Evolutionary conservation across 2,329 filamentous ascomycete species (phyloP).

Genomic region (Beauveria bassiana): DNA sequence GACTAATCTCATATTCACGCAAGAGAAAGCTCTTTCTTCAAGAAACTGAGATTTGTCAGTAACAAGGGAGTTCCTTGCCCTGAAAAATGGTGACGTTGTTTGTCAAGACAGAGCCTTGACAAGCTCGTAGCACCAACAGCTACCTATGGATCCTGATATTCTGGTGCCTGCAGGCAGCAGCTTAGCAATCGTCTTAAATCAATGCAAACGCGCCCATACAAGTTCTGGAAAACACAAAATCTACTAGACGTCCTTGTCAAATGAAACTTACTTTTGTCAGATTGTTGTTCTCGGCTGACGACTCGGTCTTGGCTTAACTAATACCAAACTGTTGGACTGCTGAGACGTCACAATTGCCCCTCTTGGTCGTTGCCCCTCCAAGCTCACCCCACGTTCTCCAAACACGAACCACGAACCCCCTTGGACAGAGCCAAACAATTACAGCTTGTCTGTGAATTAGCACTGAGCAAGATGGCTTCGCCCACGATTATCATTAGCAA

Average conservation of each 20-base stretch:
- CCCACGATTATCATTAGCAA: constrained; percentile 50
- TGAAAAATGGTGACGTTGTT: no score
- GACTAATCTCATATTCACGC: no score
- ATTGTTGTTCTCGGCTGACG: not conserved
- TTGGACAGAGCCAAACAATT: not conserved
- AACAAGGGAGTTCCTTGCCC: no score
- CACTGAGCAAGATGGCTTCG: constrained; percentile 21
- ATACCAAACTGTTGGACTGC: not conserved
- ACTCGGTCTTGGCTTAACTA: not conserved
- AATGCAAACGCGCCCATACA: not conserved
- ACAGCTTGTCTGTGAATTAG: not conserved
- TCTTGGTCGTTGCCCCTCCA: constrained; percentile 6
- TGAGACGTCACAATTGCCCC: constrained; percentile 8
- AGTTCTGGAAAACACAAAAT: no score
- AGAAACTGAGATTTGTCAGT: no score
- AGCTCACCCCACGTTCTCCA: constrained; percentile 3
- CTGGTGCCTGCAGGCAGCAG: constrained; percentile 2
- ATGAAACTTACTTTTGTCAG: not conserved
- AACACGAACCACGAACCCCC: not conserved
- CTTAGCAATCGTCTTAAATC: not conserved
- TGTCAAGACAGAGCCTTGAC: not conserved
- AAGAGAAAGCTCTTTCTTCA: no score
- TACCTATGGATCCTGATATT: not conserved
- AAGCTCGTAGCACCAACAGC: not conserved
- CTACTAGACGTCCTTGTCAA: no score